Evolutionary conservation across 1,284 basidiomycete genomes (phyloP).

Genomic region (Austroboletus novae-zelandiae): DNA sequence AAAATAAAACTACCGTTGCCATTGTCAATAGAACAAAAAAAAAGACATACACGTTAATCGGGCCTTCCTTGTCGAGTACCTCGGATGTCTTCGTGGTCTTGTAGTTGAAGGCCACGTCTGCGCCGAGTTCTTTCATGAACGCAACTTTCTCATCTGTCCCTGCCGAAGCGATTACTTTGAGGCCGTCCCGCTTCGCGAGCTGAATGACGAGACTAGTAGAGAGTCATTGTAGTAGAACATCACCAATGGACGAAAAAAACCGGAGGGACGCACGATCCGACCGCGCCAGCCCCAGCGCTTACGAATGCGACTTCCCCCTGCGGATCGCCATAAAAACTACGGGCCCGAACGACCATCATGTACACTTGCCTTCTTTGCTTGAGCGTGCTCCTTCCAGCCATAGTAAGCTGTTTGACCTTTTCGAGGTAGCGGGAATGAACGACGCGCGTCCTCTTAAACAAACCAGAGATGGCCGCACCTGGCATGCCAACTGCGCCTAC

Average conservation of each 20-base stretch:
- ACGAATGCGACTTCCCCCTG: conserved; percentile 21
- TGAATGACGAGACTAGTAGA: conserved; percentile 24
- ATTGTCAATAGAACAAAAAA: neutral
- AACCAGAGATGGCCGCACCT: neutral
- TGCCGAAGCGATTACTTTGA: conserved; percentile 40
- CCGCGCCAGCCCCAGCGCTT: conserved; percentile 17
- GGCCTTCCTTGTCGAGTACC: conserved; percentile 23
- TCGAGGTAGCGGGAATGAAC: too few relatives aligned
- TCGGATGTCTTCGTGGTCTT: conserved; percentile 31
- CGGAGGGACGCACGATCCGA: conserved; percentile 17
- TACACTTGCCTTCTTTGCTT: conserved; percentile 16
- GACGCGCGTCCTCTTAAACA: too few relatives aligned
- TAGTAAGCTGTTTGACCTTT: conserved; percentile 20
- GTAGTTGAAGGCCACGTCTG: conserved; percentile 40
- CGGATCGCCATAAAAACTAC: neutral
- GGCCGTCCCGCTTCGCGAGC: conserved; percentile 37
- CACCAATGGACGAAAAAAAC: neutral
- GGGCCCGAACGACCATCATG: too few relatives aligned
- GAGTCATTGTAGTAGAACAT: neutral
- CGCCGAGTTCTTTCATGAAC: conserved; percentile 37
- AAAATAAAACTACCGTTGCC: neutral
- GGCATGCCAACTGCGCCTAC: conserved; percentile 18
- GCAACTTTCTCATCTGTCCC: conserved; percentile 40
- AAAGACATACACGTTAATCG: conserved; percentile 16
- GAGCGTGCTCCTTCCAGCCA: conserved; percentile 22